Conservation (phyloP, 78 protist genomes). For the Speleostelium caveatum region DNA sequence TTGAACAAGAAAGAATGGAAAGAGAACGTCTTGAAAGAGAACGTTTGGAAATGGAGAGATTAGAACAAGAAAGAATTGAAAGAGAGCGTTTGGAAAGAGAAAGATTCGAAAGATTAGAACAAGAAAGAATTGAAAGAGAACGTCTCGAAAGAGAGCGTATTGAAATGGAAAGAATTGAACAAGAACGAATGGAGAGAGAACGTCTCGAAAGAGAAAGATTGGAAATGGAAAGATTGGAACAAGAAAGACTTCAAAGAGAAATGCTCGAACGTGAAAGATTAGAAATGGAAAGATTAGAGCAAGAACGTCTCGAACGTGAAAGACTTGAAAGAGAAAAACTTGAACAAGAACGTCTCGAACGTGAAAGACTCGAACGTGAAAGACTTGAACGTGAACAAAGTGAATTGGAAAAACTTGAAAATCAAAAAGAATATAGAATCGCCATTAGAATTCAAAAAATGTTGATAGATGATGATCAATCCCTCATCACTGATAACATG, state of each 20-base stretch:
- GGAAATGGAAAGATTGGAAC: slow-evolving; percentile 15
- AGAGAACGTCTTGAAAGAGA: slow-evolving; percentile 17
- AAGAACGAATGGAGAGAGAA: background rate
- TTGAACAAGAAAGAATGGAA: slow-evolving; percentile 31
- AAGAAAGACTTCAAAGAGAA: slow-evolving; percentile 4
- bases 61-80: slow-evolving; percentile 27
- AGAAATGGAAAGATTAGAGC: slow-evolving; percentile 20
- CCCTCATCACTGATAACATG: slow-evolving; percentile 30
- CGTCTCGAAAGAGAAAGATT: background rate
- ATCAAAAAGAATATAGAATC: slow-evolving; percentile 39
- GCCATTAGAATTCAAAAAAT: slow-evolving; percentile 53
- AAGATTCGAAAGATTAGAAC: slow-evolving; percentile 5
- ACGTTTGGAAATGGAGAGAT: slow-evolving; percentile 24
- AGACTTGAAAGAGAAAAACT: slow-evolving; percentile 30
- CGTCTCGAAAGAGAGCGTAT: slow-evolving; percentile 17
- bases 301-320: slow-evolving; percentile 32
- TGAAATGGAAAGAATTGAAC: slow-evolving; percentile 17
- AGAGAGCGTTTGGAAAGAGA: slow-evolving; percentile 24
- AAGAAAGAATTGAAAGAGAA: slow-evolving; percentile 12
- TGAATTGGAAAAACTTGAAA: slow-evolving; percentile 22
- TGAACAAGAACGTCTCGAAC: slow-evolving; percentile 6
- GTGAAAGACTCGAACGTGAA: slow-evolving; percentile 29
- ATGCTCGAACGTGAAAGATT: slow-evolving; percentile 26
- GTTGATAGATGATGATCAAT: slow-evolving; percentile 18
- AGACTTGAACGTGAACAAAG: slow-evolving; percentile 4